Conservation (phyloP, 495 filamentous ascomycete species). For the Pyrenula aspistea region DNA sequence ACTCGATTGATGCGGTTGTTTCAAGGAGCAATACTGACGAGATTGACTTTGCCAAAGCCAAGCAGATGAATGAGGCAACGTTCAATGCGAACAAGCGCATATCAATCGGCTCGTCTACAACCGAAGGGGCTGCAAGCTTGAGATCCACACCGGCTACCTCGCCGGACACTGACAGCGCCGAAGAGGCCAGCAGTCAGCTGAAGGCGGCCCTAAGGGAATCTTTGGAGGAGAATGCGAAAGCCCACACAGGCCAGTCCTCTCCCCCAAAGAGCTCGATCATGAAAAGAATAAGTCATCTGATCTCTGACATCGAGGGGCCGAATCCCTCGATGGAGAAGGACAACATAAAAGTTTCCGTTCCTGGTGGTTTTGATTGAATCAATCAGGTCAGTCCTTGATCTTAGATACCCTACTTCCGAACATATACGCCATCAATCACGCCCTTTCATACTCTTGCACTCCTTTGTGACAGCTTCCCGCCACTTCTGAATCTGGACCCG, state of each 20-base stretch:
- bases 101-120: neutral
- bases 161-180: neutral
- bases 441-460: no score
- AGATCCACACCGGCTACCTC: neutral
- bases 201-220: neutral
- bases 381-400: neutral
- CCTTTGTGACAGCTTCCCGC: no score
- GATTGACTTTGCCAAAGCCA: neutral
- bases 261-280: neutral
- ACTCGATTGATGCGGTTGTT: neutral
- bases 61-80: neutral
- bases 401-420: neutral
- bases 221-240: neutral
- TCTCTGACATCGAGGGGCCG: neutral
- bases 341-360: neutral
- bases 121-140: neutral
- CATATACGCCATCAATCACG: neutral
- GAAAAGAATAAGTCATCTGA: neutral
- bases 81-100: neutral
- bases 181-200: neutral
- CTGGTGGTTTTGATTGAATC: neutral
- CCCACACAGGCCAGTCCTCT: neutral
- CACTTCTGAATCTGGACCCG: no score
- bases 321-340: neutral
- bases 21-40: neutral